Conservation (phyloP, 345 rosid species). For the Litchi chinensis region DNA sequence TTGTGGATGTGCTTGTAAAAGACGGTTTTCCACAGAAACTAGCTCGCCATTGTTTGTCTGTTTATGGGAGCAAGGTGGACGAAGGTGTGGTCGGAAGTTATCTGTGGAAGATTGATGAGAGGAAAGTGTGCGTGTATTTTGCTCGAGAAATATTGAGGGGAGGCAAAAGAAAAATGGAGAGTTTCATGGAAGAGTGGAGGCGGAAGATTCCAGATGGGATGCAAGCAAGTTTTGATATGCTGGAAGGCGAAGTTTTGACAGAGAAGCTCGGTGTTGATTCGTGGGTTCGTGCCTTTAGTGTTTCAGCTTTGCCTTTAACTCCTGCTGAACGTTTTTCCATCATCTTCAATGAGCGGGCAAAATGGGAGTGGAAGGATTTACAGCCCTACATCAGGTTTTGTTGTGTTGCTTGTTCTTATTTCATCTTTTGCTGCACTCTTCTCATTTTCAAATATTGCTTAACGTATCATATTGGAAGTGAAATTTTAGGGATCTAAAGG, state of each 20-base stretch:
- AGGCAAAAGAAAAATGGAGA: slow-evolving; percentile 69
- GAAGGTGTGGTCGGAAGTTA: slow-evolving; percentile 27
- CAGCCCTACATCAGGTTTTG: slow-evolving; percentile 79
- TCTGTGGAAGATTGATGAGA: slow-evolving; percentile 72
- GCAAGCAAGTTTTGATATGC: slow-evolving; percentile 62
- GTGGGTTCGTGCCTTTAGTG: slow-evolving; percentile 69
- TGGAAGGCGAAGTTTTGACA: slow-evolving; percentile 90
- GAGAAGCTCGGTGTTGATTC: slow-evolving; percentile 78
- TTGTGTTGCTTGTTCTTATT: not conserved
- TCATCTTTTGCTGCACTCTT: not conserved
- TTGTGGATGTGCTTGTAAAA: slow-evolving; percentile 49
- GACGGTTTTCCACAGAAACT: slow-evolving; percentile 69
- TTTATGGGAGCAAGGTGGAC: slow-evolving; percentile 54
- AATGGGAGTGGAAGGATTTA: slow-evolving; percentile 92
- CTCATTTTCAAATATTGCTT: slow-evolving; percentile 1
- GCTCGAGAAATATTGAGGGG: slow-evolving; percentile 61
- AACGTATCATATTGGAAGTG: slow-evolving; percentile 4
- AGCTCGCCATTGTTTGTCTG: slow-evolving; percentile 61
- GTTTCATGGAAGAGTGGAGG: slow-evolving; percentile 72
- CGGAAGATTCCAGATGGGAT: slow-evolving; percentile 67
- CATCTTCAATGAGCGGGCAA: slow-evolving; percentile 72
- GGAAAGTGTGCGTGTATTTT: slow-evolving; percentile 68
- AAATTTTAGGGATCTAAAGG: slow-evolving; percentile 70
- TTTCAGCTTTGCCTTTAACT: slow-evolving; percentile 64
- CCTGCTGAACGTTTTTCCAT: slow-evolving; percentile 71